Base-by-base conservation (phyloP, 2,329 filamentous ascomycete species). In the Ascochyta koolunga region DNA sequence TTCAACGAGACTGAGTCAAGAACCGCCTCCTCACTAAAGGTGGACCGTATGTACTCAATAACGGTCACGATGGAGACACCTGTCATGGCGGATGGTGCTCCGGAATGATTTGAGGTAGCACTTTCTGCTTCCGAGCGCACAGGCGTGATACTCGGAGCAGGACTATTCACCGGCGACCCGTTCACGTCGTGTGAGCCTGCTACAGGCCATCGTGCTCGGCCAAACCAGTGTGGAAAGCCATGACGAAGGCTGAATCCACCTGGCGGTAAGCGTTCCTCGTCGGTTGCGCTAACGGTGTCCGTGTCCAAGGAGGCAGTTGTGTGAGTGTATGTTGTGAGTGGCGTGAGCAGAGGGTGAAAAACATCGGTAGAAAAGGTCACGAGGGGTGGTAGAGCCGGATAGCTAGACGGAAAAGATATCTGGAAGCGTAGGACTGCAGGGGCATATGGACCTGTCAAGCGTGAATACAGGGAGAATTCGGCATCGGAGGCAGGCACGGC, bases 241-340 rank as follows among this genome's bases (percentile, higher is more conserved):
- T 97, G 90, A 47, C 90, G 86, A 43, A 98, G 79, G 67, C 90
- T 96, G 78, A 97, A 96, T 0, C 91, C 90, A 2, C 93, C 95
- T 0, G 93, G 93, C 0, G 92, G 90, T 46, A 97, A 78, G 13
- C 90, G 82, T 70, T 96, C 90, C 29, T 91, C 87, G 65, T 96
- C 91, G 2, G 87, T 89, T 8, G 91, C 90, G 71, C 90, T 93
- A 58, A 93, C 88, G 0, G 90, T 91, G 41, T 90, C 90, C 57
- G 87, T 87, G 57, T 89, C 85, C 31, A 89, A 86, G 52, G 73
- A 72, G 22, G 89, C 88, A 58, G 90, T 92, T 36, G 91, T 89
- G 78, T 96, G 96, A 70, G 91, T 95, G 76, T 96, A 96, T 3
- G 91, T 96, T n/a, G 92, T 96, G 58, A 96, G 82, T 32, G 95